Percentiles rank a stretch among this genome's conserved stretches.
Conservation (phyloP, 106 monocot species). For the Dactylorhiza incarnata region DNA sequence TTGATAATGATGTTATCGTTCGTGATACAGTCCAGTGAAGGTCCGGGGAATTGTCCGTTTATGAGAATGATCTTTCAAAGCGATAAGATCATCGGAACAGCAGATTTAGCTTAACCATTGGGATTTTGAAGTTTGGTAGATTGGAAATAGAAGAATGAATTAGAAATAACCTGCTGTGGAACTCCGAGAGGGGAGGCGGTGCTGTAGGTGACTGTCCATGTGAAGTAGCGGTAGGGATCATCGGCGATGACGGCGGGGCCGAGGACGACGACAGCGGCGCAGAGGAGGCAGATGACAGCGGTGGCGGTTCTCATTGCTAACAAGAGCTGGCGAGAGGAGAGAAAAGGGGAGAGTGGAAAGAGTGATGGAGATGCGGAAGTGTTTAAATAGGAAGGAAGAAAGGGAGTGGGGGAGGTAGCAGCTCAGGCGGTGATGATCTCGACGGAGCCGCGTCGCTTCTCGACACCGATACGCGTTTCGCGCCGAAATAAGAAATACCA, state of each 20-base stretch:
- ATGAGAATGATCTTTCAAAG: constrained; percentile 66
- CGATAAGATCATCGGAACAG: neutral
- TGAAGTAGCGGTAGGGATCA: constrained; percentile 33
- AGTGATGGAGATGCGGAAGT: neutral
- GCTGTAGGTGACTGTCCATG: constrained; percentile 35
- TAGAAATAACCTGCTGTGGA: constrained; percentile 23
- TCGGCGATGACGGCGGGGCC: constrained; percentile 15
- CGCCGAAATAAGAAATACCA: neutral
- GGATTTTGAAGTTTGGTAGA: neutral
- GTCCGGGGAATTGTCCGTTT: constrained; percentile 89
- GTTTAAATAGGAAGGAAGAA: neutral
- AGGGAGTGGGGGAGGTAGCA: constrained; percentile 3
- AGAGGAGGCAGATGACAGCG: neutral
- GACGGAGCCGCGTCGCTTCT: constrained; percentile 1
- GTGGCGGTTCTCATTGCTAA: neutral
- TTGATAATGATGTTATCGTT: constrained; percentile 82
- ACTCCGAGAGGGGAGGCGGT: constrained; percentile 26
- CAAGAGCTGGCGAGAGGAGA: constrained; percentile 2
- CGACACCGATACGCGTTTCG: neutral
- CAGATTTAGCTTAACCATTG: no score
- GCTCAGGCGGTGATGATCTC: neutral
- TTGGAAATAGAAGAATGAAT: neutral
- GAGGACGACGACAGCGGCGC: neutral
- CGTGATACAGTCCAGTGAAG: constrained; percentile 62
- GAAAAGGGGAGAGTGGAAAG: neutral